Conservation (phyloP, 2,329 filamentous ascomycete species). For the Talaromyces sp. region DNA sequence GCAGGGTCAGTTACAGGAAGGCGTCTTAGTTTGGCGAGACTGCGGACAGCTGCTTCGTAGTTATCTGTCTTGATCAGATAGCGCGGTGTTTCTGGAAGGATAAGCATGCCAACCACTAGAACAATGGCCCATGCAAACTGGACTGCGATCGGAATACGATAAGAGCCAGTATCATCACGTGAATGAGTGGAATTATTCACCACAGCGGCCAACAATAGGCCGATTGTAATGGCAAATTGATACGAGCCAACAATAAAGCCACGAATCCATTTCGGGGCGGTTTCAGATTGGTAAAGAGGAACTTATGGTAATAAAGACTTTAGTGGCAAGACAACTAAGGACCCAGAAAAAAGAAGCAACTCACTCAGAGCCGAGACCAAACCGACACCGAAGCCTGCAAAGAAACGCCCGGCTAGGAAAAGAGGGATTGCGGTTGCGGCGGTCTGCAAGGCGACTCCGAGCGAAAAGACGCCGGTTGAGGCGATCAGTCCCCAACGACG, state of each 20-base stretch:
- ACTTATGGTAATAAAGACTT: too few species aligned
- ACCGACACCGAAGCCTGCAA: constrained; percentile 71
- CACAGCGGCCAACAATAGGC: constrained; percentile 53
- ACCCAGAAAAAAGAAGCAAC: too few species aligned
- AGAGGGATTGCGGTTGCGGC: constrained; percentile 60
- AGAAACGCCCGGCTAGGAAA: constrained; percentile 47
- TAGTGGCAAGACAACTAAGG: too few species aligned
- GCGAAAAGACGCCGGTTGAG: constrained; percentile 63
- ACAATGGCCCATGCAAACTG: constrained; percentile 72
- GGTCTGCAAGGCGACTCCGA: constrained; percentile 71
- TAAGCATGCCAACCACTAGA: constrained; percentile 63
- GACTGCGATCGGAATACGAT: constrained; percentile 71
- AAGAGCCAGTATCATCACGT: constrained; percentile 60
- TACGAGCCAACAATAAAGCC: constrained; percentile 73
- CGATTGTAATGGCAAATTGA: constrained; percentile 72
- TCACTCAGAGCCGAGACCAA: too few species aligned
- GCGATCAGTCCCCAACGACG: constrained; percentile 67
- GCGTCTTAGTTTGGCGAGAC: constrained; percentile 61
- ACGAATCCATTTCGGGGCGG: constrained; percentile 70
- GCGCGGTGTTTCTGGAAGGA: constrained; percentile 75
- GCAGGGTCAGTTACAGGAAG: constrained; percentile 58
- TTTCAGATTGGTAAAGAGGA: constrained; percentile 79
- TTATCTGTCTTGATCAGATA: constrained; percentile 63
- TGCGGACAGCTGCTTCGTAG: constrained; percentile 61
- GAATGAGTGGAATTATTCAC: constrained; percentile 66